Conservation (phyloP, 768 basidiomycete genomes). For the Dioszegia hungarica region DNA sequence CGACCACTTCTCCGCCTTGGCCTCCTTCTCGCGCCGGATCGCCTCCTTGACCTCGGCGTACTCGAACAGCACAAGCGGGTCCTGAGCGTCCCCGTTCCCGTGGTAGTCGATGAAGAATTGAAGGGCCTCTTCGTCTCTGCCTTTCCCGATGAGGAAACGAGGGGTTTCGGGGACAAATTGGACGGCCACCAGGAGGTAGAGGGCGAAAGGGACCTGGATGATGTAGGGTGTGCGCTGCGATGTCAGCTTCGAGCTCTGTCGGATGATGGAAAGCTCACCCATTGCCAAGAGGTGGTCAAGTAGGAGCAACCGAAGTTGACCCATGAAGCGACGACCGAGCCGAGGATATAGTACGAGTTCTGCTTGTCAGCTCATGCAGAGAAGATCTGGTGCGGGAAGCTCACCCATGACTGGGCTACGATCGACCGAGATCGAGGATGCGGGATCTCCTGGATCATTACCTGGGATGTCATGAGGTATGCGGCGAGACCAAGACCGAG, state of each 20-base stretch:
- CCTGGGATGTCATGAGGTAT: slow-evolving; percentile 48
- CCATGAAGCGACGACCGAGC: slow-evolving; percentile 46
- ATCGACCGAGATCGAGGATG: slow-evolving; percentile 47
- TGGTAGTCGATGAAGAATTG: slow-evolving; percentile 48
- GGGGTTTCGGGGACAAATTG: slow-evolving; percentile 51
- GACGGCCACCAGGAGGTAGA: slow-evolving; percentile 48
- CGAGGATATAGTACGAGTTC: slow-evolving; percentile 51
- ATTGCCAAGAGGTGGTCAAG: slow-evolving; percentile 43
- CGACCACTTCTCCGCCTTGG: slow-evolving; percentile 47
- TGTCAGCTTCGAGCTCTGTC: not conserved
- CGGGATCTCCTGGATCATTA: slow-evolving; percentile 49
- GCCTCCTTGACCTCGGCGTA: slow-evolving; percentile 50
- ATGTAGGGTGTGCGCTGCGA: slow-evolving; percentile 46
- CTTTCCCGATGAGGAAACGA: slow-evolving; percentile 46
- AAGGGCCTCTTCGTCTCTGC: slow-evolving; percentile 45
- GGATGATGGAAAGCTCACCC: slow-evolving; percentile 16
- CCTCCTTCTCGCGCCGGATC: slow-evolving; percentile 41
- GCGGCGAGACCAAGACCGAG: slow-evolving; percentile 49
- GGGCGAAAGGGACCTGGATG: slow-evolving; percentile 44
- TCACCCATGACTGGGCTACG: slow-evolving; percentile 46
- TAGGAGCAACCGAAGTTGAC: slow-evolving; percentile 44
- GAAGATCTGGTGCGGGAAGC: not conserved
- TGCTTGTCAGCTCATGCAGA: not conserved
- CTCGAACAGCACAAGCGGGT: slow-evolving; percentile 49
- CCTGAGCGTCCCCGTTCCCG: slow-evolving; percentile 47